A percentile compares a stretch with the other conserved stretches of the same genome.
Evolutionary conservation across 2,329 filamentous ascomycete genomes (phyloP).

Genomic region (Pestalotiopsis sp.): DNA sequence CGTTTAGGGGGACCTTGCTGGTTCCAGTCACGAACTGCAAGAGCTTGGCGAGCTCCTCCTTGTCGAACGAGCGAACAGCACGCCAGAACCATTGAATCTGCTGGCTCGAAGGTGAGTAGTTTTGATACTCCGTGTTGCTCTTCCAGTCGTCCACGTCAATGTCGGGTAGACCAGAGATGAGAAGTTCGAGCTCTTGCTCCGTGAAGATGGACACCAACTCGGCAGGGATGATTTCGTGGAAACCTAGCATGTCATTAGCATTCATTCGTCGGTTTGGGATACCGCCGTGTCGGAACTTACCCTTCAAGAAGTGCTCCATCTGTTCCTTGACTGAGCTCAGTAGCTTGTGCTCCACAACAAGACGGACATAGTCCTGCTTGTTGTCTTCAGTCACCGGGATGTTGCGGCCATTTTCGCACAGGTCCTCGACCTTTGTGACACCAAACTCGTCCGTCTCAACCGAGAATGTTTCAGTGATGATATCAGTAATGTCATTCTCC

Average conservation of each 20-base stretch:
- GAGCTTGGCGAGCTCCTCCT: conserved; percentile 96
- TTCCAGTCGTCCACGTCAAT: conserved; percentile 99
- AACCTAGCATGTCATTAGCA: conserved; percentile 59
- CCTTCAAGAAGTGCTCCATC: conserved; percentile 88
- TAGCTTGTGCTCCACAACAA: conserved; percentile 92
- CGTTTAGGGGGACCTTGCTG: conserved; percentile 96
- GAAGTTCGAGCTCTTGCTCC: conserved; percentile 92
- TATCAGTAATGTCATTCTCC: conserved; percentile 97
- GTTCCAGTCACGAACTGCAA: conserved; percentile 98
- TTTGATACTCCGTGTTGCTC: conserved; percentile 98
- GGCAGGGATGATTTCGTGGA: conserved; percentile 96
- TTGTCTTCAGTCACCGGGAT: conserved; percentile 96
- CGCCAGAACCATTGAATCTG: conserved; percentile 99
- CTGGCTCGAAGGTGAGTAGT: conserved; percentile 90
- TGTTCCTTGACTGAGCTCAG: conserved; percentile 92
- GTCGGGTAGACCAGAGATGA: conserved; percentile 95
- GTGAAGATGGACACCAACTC: conserved; percentile 97
- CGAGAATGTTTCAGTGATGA: conserved; percentile 95
- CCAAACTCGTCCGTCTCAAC: conserved; percentile 94
- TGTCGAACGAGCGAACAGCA: conserved; percentile 94
- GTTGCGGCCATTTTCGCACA: conserved; percentile 85
- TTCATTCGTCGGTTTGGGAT: conserved; percentile 12
- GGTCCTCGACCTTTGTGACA: conserved; percentile 82
- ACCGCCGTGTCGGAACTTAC: conserved; percentile 43
- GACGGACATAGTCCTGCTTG: conserved; percentile 95